A percentile compares a stretch with the other conserved stretches of the same genome.
phyloP scores from a whole-genome alignment of 2,329 filamentous ascomycete species.

The Microsporum audouinii region DNA sequence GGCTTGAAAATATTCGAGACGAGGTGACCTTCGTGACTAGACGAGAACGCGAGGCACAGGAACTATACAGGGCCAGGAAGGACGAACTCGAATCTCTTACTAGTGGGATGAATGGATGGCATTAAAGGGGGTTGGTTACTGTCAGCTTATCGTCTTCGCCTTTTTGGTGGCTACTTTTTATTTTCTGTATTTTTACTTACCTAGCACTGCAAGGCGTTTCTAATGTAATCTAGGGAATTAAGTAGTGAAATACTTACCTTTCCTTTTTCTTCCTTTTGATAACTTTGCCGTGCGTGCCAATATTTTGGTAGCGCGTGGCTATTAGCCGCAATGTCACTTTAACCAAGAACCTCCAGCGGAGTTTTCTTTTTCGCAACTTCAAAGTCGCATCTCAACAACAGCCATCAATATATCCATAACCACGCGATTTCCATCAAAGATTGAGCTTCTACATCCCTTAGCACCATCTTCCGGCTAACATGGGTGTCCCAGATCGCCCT shows the following conservation, averaged over 20 bases:
- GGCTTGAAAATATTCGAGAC: slow-evolving; percentile 65
- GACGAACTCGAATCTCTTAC: slow-evolving; percentile 62
- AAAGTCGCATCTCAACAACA: slow-evolving; percentile 6
- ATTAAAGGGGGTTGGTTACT: not conserved
- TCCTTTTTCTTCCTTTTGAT: not conserved
- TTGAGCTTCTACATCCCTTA: slow-evolving; percentile 3
- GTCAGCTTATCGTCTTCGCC: not conserved
- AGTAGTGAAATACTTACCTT: not conserved
- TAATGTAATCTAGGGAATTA: not conserved
- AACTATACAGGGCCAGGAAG: slow-evolving; percentile 62
- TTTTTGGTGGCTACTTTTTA: not conserved
- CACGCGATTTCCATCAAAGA: slow-evolving; percentile 17
- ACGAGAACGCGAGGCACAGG: slow-evolving; percentile 82
- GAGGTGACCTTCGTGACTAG: slow-evolving; percentile 71
- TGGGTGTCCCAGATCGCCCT: slow-evolving; percentile 47
- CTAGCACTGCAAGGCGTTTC: not conserved
- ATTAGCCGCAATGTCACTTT: not conserved
- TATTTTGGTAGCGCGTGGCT: slow-evolving; percentile 4
- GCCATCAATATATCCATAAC: slow-evolving; percentile 17
- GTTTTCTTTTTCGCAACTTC: not conserved
- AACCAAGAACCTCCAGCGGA: not conserved
- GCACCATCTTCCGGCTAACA: slow-evolving; percentile 21
- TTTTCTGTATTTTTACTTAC: not conserved
- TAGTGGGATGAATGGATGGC: slow-evolving; percentile 26
- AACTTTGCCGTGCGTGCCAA: slow-evolving; percentile 9